Percentiles rank a stretch among this genome's conserved stretches.
These are phyloP conservation scores for Diaporthe caulivora DNA, from an alignment of 2,329 filamentous ascomycete genomes.

Conservation along the genomic window DNA sequence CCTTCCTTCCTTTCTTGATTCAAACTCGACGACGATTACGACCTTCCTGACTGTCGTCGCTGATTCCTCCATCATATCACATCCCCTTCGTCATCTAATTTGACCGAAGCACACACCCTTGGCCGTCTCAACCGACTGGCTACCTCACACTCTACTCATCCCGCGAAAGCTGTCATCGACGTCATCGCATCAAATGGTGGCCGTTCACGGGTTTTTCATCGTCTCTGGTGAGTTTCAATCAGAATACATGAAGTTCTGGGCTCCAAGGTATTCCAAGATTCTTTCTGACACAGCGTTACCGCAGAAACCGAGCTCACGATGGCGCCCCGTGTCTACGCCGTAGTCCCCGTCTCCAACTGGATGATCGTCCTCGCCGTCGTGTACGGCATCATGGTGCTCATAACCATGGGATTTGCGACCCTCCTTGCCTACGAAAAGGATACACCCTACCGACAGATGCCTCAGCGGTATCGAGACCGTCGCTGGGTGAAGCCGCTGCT, in stretches of 20 bases:
- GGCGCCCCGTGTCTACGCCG: background rate
- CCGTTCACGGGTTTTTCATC: no score
- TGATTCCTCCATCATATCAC: background rate
- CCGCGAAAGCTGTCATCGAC: background rate
- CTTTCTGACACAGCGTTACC: no score
- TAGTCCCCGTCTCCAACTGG: background rate
- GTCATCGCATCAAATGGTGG: no score
- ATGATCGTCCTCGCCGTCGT: background rate
- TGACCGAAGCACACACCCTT: background rate
- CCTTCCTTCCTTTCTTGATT: background rate
- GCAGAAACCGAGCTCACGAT: background rate
- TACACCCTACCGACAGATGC: background rate
- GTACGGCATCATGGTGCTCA: background rate
- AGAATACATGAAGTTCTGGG: no score
- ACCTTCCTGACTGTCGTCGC: background rate
- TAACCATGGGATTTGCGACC: background rate
- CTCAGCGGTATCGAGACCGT: background rate
- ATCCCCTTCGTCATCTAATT: background rate
- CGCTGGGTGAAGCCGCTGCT: background rate
- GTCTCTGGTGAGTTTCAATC: no score
- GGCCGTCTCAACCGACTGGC: background rate
- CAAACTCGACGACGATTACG: background rate
- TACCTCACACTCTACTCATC: background rate
- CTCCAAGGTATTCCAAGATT: no score
- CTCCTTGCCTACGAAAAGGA: background rate